phyloP scores from a whole-genome alignment of 352 stramenopile species.

The Pythium periplocum region DNA sequence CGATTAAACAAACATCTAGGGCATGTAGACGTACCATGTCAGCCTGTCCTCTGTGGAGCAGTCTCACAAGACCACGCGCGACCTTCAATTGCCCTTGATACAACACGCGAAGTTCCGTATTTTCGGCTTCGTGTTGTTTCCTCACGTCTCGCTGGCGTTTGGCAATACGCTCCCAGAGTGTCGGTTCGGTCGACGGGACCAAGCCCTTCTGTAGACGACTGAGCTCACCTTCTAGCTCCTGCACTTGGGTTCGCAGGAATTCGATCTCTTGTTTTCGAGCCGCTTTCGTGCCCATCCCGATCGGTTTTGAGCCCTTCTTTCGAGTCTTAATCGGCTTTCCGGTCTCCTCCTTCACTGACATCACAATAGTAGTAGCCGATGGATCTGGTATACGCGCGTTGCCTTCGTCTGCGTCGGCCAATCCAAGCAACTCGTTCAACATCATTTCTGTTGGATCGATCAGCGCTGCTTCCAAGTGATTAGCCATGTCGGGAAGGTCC shows the following conservation, averaged over 20 bases:
- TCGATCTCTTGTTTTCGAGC: slow-evolving; percentile 15
- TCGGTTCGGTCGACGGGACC: neutral
- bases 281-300: no score
- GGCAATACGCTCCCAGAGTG: slow-evolving; percentile 31
- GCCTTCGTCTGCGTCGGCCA: neutral
- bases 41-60: slow-evolving; percentile 19
- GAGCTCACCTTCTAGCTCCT: slow-evolving; percentile 24
- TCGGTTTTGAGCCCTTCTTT: no score
- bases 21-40: neutral
- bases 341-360: no score
- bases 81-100: slow-evolving; percentile 29
- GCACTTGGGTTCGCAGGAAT: slow-evolving; percentile 22
- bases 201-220: slow-evolving; percentile 2
- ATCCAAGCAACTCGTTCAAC: neutral
- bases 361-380: no score
- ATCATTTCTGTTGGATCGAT: neutral
- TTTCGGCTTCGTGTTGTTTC: slow-evolving; percentile 29
- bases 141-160: slow-evolving; percentile 28
- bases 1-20: no score
- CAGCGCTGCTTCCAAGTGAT: neutral
- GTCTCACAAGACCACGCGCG: slow-evolving; percentile 18
- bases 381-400: no score
- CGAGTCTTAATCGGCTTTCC: no score
- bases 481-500: neutral
- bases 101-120: slow-evolving; percentile 18